A percentile compares a stretch with the other conserved stretches of the same genome.
Conservation (phyloP, 331 rosid species). For the Quercus phellos region DNA sequence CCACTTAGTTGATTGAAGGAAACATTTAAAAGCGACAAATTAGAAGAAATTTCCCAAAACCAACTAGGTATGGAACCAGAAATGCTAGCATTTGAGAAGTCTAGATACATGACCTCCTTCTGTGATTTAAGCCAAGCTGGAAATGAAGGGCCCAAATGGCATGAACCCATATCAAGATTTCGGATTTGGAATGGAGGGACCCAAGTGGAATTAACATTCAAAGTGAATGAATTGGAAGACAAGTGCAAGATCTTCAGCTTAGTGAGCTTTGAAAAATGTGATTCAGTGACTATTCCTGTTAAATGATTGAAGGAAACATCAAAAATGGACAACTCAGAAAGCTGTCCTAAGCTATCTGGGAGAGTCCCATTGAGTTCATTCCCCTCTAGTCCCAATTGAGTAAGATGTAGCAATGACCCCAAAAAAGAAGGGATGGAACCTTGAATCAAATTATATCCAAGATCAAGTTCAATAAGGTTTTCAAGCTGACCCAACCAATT, state of each 20-base stretch:
- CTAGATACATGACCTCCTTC: not conserved
- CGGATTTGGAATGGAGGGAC: conserved; percentile 29
- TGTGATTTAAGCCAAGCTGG: conserved; percentile 44
- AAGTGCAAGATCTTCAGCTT: not conserved
- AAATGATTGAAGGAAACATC: conserved; percentile 44
- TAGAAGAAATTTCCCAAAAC: conserved; percentile 31
- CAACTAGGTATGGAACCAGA: conserved; percentile 35
- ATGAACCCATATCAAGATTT: conserved; percentile 28
- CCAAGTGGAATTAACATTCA: conserved; percentile 39
- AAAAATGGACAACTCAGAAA: conserved; percentile 15
- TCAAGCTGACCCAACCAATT: conserved; percentile 29
- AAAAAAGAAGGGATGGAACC: conserved; percentile 29
- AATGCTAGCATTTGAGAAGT: conserved; percentile 34
- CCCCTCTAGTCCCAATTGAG: not conserved
- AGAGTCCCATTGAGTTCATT: conserved; percentile 41
- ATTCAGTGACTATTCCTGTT: conserved; percentile 24
- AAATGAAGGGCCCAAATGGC: conserved; percentile 36
- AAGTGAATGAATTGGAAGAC: conserved; percentile 31
- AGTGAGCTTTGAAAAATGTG: conserved; percentile 25
- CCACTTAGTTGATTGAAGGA: conserved; percentile 30
- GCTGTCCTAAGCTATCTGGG: conserved; percentile 36
- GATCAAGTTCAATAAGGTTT: conserved; percentile 15
- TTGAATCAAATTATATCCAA: conserved; percentile 17
- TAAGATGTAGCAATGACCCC: conserved; percentile 22
- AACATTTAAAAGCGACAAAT: conserved; percentile 18